Evolutionary conservation across 805 yeast species (phyloP), one percentile per base, ranked within the genome.

Genomic region (Metschnikowia arizonensis): DNA sequence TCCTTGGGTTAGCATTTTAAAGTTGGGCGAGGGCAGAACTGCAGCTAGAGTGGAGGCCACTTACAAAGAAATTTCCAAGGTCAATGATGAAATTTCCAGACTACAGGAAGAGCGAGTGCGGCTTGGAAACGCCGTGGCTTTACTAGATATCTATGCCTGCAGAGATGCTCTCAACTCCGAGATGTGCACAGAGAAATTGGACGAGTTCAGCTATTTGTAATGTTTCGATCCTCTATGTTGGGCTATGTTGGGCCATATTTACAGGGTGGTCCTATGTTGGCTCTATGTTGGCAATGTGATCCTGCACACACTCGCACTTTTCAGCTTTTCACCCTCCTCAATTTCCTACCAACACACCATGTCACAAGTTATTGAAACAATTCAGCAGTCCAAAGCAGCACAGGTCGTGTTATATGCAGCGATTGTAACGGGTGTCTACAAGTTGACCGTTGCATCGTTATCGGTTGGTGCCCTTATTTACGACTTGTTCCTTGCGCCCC

Each of bases 401-500:
- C 56, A 54, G 40, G 14, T 12, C n/a, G 10, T 37, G 15, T 28
- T 64, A 19, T 56, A 53, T 41, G 55, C 48, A 1, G 70, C 79
- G 1, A 65, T 85, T 26, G 65, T 76, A n/a, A 65, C 82, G 37
- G 96, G 96, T 33, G 75, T 79, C 2, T 62, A 72, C 55, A 84
- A 85, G 60, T 53, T 82, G 32, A 77, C 85, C 29, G 63, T 74
- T 2, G 56, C 75, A 17, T 44, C 72, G 0, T 68, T 85, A 48
- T 75, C 83, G 48, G 68, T 77, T 41, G 49, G 62, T 5, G 65
- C 88, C 2, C 57, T 86, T 49, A 32, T 86, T n/a, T 54, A 72
- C 17, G 90, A 85, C 51, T 63, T 83, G 40, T 84, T 80, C 58
- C 48, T 87, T 21, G 69, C 84, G 28, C 88, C 91, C 26, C 68